Evolutionary conservation across 164 flowering plant genomes (phyloP).

Genomic region (Echeveria elegans): DNA sequence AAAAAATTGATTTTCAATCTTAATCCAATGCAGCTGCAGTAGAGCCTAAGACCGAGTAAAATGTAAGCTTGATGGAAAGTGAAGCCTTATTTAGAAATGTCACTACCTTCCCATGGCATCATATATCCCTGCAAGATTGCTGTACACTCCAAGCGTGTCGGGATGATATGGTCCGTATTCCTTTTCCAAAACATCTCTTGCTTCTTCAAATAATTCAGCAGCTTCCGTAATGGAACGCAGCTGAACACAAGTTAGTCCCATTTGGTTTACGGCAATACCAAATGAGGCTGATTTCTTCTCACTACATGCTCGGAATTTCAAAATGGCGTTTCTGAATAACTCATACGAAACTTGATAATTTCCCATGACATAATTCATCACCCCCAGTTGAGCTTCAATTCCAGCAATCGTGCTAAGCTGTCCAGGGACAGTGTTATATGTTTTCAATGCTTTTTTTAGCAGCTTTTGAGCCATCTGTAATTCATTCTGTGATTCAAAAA

Average conservation of each 20-base stretch:
- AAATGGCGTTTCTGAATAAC: slow-evolving; percentile 25
- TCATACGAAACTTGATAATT: slow-evolving; percentile 29
- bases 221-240: slow-evolving; percentile 36
- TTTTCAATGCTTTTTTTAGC: slow-evolving; percentile 32
- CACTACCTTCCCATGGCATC: slow-evolving; percentile 54
- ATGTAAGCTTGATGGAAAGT: not conserved
- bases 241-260: slow-evolving; percentile 53
- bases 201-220: slow-evolving; percentile 42
- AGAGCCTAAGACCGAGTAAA: too few species aligned
- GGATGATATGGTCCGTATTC: slow-evolving; percentile 49
- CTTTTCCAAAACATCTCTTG: slow-evolving; percentile 34
- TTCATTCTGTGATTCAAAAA: slow-evolving; percentile 43
- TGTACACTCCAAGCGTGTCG: slow-evolving; percentile 42
- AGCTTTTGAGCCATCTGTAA: slow-evolving; percentile 28
- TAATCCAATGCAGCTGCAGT: too few species aligned
- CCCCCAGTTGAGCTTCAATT: slow-evolving; percentile 51
- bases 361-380: slow-evolving; percentile 38
- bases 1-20: too few species aligned
- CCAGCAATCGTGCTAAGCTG: slow-evolving; percentile 44
- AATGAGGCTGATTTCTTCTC: slow-evolving; percentile 42
- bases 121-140: slow-evolving; percentile 52
- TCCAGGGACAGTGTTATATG: slow-evolving; percentile 20
- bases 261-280: slow-evolving; percentile 43
- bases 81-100: not conserved
- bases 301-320: slow-evolving; percentile 33